Evolutionary conservation across 1,284 basidiomycete species (phyloP).

Genomic region (Farysia itapuensis): DNA sequence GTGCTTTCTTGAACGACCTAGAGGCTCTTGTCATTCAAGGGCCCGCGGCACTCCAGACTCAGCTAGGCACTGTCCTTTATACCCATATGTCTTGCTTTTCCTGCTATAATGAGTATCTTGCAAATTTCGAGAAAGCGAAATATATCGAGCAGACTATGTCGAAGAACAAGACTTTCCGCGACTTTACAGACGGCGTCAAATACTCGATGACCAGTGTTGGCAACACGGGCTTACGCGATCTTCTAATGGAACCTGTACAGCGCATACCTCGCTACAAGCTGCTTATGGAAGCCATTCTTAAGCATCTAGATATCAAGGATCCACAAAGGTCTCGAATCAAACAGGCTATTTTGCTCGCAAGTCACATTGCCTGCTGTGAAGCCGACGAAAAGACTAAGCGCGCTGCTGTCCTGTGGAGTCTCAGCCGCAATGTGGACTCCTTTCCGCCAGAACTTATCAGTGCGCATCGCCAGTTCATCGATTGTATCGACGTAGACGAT

Average conservation of each 20-base stretch:
- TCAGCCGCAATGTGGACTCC: constrained; percentile 80
- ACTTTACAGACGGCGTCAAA: constrained; percentile 75
- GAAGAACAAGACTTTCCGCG: constrained; percentile 75
- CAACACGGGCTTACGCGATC: constrained; percentile 78
- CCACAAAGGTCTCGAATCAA: constrained; percentile 67
- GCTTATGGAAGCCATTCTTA: constrained; percentile 70
- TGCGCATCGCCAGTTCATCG: constrained; percentile 82
- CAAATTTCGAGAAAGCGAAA: constrained; percentile 90
- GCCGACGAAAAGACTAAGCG: constrained; percentile 86
- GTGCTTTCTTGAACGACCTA: constrained; percentile 80
- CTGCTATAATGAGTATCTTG: constrained; percentile 85
- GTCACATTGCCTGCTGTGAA: constrained; percentile 87
- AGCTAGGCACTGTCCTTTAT: constrained; percentile 80
- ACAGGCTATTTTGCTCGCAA: constrained; percentile 84
- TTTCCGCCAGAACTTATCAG: constrained; percentile 69
- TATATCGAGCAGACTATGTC: constrained; percentile 80
- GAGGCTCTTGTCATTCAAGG: constrained; percentile 68
- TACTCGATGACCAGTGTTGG: constrained; percentile 78
- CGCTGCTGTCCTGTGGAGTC: constrained; percentile 83
- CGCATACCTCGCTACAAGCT: constrained; percentile 94
- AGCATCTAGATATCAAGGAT: constrained; percentile 42
- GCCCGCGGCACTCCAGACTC: constrained; percentile 63
- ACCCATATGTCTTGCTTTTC: constrained; percentile 69
- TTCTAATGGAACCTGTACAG: constrained; percentile 99
- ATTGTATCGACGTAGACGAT: constrained; percentile 92